These are phyloP conservation scores for Leccinum pachyderme DNA, from an alignment of 1,284 basidiomycete genomes.

Conservation along the genomic window DNA sequence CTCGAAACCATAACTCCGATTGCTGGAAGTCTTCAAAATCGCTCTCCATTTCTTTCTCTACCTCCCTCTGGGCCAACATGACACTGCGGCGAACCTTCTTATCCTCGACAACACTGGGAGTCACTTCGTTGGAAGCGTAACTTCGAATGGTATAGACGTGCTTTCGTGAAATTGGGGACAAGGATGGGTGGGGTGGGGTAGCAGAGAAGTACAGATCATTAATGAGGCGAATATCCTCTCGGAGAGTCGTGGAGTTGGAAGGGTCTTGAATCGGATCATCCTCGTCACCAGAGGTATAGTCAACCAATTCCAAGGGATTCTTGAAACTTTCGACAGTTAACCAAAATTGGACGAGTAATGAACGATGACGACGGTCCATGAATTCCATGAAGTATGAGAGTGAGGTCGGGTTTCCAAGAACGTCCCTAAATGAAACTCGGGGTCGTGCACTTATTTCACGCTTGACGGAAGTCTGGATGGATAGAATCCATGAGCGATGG, in stretches of 20 bases:
- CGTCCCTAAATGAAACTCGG: slow-evolving; percentile 60
- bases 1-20: slow-evolving; percentile 90
- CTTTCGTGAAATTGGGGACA: slow-evolving; percentile 67
- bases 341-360: slow-evolving; percentile 94
- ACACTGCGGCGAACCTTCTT: slow-evolving; percentile 72
- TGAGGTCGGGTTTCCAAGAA: slow-evolving; percentile 85
- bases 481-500: slow-evolving; percentile 5
- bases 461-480: slow-evolving; percentile 34
- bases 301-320: slow-evolving; percentile 85
- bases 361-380: slow-evolving; percentile 87
- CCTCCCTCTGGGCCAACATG: slow-evolving; percentile 80
- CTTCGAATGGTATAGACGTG: slow-evolving; percentile 67
- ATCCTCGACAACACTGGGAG: slow-evolving; percentile 48
- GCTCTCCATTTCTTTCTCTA: slow-evolving; percentile 87
- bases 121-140: slow-evolving; percentile 55
- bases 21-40: slow-evolving; percentile 87
- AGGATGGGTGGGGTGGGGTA: slow-evolving; percentile 53
- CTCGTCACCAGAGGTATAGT: slow-evolving; percentile 66
- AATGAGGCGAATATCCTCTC: slow-evolving; percentile 86
- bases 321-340: slow-evolving; percentile 96
- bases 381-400: slow-evolving; percentile 97
- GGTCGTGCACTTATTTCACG: slow-evolving; percentile 43
- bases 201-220: slow-evolving; percentile 82
- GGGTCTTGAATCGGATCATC: slow-evolving; percentile 63
- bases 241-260: slow-evolving; percentile 60